These are phyloP conservation scores for Solanum appendiculatum DNA, from an alignment of 257 asterid genomes.

Conservation along the genomic window DNA sequence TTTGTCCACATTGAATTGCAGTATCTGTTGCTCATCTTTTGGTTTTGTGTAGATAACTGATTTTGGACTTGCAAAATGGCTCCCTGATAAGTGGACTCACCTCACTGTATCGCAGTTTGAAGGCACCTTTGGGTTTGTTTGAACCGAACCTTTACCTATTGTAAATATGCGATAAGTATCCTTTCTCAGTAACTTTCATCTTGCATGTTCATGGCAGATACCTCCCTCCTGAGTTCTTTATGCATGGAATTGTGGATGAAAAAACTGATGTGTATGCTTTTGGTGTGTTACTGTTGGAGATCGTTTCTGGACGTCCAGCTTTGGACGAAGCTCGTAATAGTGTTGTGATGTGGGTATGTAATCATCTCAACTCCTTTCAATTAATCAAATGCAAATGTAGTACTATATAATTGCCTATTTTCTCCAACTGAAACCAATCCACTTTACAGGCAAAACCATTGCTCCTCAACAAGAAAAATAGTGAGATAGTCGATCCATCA, in stretches of 20 bases:
- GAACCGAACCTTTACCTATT: background rate
- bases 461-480: slow-evolving; percentile 30
- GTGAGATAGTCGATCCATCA: slow-evolving; percentile 67
- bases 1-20: background rate
- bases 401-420: background rate
- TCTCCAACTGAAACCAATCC: background rate
- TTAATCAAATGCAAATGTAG: background rate
- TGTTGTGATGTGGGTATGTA: slow-evolving; percentile 93
- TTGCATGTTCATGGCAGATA: slow-evolving; percentile 40
- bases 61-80: slow-evolving; percentile 98
- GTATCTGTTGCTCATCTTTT: slow-evolving; percentile 9
- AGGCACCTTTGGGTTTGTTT: slow-evolving; percentile 85
- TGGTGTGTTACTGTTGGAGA: slow-evolving; percentile 77
- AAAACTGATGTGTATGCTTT: slow-evolving; percentile 92
- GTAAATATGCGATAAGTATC: background rate
- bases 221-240: slow-evolving; percentile 94
- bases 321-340: slow-evolving; percentile 66
- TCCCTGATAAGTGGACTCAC: slow-evolving; percentile 96
- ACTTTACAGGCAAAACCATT: slow-evolving; percentile 74
- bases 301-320: slow-evolving; percentile 87
- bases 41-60: slow-evolving; percentile 66
- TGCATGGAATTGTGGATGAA: slow-evolving; percentile 90
- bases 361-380: background rate
- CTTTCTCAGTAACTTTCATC: background rate
- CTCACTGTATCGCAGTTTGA: slow-evolving; percentile 73